Evolutionary conservation across 495 filamentous ascomycete species (phyloP), one percentile per base, ranked within the genome.

Genomic region (Saxophila tyrrhenica): DNA sequence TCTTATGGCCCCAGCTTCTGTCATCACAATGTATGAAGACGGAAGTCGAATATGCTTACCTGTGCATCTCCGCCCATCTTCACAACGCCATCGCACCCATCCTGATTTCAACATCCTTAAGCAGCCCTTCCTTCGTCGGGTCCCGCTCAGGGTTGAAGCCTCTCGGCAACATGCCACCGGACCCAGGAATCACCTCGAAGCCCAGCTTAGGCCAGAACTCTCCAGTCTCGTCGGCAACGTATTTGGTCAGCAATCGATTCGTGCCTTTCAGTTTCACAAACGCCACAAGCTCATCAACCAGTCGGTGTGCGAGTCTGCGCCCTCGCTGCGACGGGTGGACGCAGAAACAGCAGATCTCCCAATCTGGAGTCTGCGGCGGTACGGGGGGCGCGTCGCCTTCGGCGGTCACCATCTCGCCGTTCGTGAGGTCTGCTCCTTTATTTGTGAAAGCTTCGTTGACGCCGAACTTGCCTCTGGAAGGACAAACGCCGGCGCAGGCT

Each of bases 1-100:
- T 60, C 39, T 51, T 39, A 56, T 60, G 58, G 58, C 58, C 58
- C 58, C 58, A 60, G 58, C 58, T 48, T 3, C 38, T 44, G 49
- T 60, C 58, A 60, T 60, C 58, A 56, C 20, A 17, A 25, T 1
- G 23, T 19, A 3, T 24, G 35, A 17, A 52, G 15, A 15, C 3
- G 17, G 51, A 43, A 44, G 7, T 38, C 2, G 19, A 15, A 9
- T 8, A 39, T 17, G 23, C 52, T 48, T 38, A 55, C 53, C 35
- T 39, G 38, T 25, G 2, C 23, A 49, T 25, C 17, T 39, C 23
- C n/a, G 2, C n/a, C 2, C 2, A 52, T 23, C 5, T 21, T 55
- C 39, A 44, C 50, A 39, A 17, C 23, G 16, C 21, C 17, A 35
- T 52, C 23, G 48, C 43, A 16, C 25, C 23, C 51, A 44, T 48